Base-by-base conservation (phyloP, 129 eudicot species). In the Flaveria brownii region DNA sequence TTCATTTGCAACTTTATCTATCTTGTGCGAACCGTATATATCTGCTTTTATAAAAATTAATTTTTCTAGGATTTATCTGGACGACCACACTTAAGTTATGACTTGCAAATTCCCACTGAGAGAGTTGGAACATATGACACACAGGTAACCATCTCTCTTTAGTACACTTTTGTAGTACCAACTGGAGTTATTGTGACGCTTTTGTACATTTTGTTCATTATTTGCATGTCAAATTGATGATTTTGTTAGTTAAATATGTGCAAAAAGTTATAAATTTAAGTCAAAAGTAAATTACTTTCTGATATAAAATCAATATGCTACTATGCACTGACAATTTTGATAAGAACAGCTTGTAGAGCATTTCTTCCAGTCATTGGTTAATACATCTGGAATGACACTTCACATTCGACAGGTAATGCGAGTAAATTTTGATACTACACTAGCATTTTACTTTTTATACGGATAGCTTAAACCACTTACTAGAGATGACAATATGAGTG, bases 301-400 rank as follows among this genome's bases (percentile, higher is more conserved):
- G 22, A 72, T 11, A 13, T 50, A 10, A 50, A 6, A 63, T 62
- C 10, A 50, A 39, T 64, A 79, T 28, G 20, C 33, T 59, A 14
- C 17, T 2, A 22, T 50, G n/a, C 57, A 59, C 51, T 47, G 36
- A 51, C 50, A 46, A 5, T 62, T 64, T 65, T 68, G 60, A 80
- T 81, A 11, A 28, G 23, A 45, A 52, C 80, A 94, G 98, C 85
- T 91, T 62, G 98, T 93, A 86, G 98, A 91, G 85, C 97, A 93
- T 81, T 93, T 93, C 83, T 93, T 93, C 84, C 98, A 93, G 91
- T 93, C 98, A 64, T 46, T 93, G 87, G 98, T 93, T 73, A 93
- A 93, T 79, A 93, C 98, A 36, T 91, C 98, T 82, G 98, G 98
- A 61, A 94, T 88, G 97, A 89, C 98, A 42, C 97, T 94, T 82